Evolutionary conservation across 306 rosid genomes (phyloP).

Genomic region (Trifolium pratense): DNA sequence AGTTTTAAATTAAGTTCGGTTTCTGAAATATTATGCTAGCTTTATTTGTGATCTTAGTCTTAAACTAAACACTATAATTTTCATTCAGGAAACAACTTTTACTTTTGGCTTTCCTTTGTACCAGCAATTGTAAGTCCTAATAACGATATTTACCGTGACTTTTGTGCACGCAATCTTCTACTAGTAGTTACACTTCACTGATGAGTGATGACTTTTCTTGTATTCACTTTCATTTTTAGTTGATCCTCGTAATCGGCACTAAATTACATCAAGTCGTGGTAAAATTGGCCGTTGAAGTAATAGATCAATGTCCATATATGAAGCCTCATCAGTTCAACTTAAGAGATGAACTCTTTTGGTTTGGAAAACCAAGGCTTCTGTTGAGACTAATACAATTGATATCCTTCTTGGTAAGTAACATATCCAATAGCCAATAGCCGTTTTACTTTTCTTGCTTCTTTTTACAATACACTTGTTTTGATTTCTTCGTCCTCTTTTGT

Average conservation of each 20-base stretch:
- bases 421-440: neutral
- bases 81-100: conserved; percentile 78
- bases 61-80: conserved; percentile 38
- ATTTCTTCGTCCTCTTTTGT: conserved; percentile 11
- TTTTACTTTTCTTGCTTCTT: conserved; percentile 5
- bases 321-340: conserved; percentile 58
- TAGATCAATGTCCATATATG: conserved; percentile 50
- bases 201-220: conserved; percentile 29
- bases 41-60: too few species aligned
- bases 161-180: neutral
- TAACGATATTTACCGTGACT: neutral
- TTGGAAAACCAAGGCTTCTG: conserved; percentile 82
- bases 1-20: conserved; percentile 16
- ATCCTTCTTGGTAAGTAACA: conserved; percentile 71
- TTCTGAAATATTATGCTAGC: too few species aligned
- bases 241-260: conserved; percentile 82
- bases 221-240: conserved; percentile 48
- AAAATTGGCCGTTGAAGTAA: conserved; percentile 81
- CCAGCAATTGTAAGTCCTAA: conserved; percentile 79
- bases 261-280: conserved; percentile 87
- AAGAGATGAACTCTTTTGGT: conserved; percentile 93
- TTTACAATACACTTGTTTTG: neutral
- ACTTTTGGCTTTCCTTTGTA: conserved; percentile 94
- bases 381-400: conserved; percentile 73
- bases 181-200: conserved; percentile 23